Evolutionary conservation across 305 asterid species (phyloP).

Genomic region (Fraxinus sp.): DNA sequence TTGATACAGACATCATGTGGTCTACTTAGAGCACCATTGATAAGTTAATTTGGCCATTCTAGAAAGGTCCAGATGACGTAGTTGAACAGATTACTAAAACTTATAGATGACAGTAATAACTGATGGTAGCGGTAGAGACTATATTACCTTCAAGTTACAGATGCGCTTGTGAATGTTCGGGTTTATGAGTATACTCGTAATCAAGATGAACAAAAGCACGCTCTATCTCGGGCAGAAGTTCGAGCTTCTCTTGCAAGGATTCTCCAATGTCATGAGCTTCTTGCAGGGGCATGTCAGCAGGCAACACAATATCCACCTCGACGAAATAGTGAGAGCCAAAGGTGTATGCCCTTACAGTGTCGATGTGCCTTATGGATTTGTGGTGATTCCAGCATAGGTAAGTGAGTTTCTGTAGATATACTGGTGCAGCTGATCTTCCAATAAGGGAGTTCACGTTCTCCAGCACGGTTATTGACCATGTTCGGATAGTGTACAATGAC

Average conservation of each 20-base stretch:
- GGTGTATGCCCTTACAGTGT: slow-evolving; percentile 52
- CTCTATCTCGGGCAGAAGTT: slow-evolving; percentile 45
- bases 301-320: slow-evolving; percentile 53
- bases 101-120: background rate
- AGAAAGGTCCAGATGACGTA: background rate
- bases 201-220: slow-evolving; percentile 55
- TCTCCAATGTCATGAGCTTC: slow-evolving; percentile 58
- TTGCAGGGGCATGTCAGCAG: slow-evolving; percentile 45
- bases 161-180: slow-evolving; percentile 50
- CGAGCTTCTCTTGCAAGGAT: slow-evolving; percentile 54
- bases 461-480: slow-evolving; percentile 50
- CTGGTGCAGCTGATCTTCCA: slow-evolving; percentile 52
- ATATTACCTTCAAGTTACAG: slow-evolving; percentile 11
- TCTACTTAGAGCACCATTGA: background rate
- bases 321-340: slow-evolving; percentile 55
- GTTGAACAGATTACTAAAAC: slow-evolving; percentile 1
- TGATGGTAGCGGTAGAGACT: background rate
- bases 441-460: slow-evolving; percentile 53
- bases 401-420: slow-evolving; percentile 47
- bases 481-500: slow-evolving; percentile 49
- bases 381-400: slow-evolving; percentile 60
- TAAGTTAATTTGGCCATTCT: background rate
- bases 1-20: background rate
- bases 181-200: slow-evolving; percentile 48
- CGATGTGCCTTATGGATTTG: slow-evolving; percentile 49